These are phyloP conservation scores for Rubroshorea leprosula DNA, from an alignment of 345 rosid genomes.

Conservation along the genomic window DNA sequence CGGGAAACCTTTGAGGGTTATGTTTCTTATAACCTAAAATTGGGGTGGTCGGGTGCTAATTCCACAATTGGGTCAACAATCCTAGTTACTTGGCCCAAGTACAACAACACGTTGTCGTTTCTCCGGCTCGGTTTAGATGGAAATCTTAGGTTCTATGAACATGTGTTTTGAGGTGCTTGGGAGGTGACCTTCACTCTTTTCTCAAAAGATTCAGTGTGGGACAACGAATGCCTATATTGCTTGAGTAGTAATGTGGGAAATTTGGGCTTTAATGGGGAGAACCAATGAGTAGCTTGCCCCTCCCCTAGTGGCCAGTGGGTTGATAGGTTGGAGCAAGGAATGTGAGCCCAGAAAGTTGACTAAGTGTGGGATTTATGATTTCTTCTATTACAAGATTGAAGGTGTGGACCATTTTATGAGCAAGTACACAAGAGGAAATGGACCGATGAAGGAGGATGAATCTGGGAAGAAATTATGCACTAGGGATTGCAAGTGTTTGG, in stretches of 20 bases:
- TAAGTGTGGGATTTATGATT: conserved; percentile 15
- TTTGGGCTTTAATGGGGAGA: conserved; percentile 28
- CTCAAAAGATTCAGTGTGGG: conserved; percentile 16
- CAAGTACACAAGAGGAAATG: conserved; percentile 38
- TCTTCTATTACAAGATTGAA: conserved; percentile 36
- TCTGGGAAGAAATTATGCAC: conserved; percentile 27
- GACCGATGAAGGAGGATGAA: conserved; percentile 14
- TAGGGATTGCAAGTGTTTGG: conserved; percentile 21
- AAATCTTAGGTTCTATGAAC: conserved; percentile 35
- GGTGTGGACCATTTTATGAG: conserved; percentile 47
- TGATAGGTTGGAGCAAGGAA: conserved; percentile 40
- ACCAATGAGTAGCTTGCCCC: conserved; percentile 29
- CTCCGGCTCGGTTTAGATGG: conserved; percentile 49
- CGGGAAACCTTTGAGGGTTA: conserved; percentile 18
- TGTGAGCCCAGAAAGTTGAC: conserved; percentile 26
- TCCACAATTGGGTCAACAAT: too few relatives aligned
- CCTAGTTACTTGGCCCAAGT: too few relatives aligned
- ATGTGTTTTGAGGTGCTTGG: conserved; percentile 30
- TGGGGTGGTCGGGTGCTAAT: not conserved
- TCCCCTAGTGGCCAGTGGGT: conserved; percentile 14
- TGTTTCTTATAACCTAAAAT: conserved; percentile 10
- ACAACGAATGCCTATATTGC: conserved; percentile 30
- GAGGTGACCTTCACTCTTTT: conserved; percentile 40
- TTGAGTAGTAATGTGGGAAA: conserved; percentile 26
- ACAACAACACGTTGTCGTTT: conserved; percentile 35